Evolutionary conservation across 176 grass and related monocot species (phyloP), one percentile per base, ranked within the genome.

Genomic region (Thalia dealbata): DNA sequence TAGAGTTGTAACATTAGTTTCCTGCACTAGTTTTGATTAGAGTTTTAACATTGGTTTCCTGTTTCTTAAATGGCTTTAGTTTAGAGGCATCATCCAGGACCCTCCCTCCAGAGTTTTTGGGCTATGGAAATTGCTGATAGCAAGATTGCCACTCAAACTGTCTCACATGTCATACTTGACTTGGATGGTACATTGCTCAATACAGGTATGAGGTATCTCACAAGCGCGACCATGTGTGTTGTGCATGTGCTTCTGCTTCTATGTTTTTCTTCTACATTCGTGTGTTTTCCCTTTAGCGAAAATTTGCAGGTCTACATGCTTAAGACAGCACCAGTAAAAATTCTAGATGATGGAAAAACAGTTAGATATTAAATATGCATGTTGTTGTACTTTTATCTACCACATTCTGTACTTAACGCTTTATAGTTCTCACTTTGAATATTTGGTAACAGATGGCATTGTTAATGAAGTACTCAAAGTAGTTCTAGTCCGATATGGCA

Each of bases 181-280:
- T 81, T 97, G 83, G 95, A 97, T 73, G 95, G 90, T 64, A 97
- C 95, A 59, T 89, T 97, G 73, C 72, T 92, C 74, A 97, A 97
- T 67, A 97, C 89, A 88, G 95, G 95, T 92, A 71, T 60, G 56
- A 88, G 95, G 95, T 92, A 71, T 60, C 62, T 73, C 28, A n/a
- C 9, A 18, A 15, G 16, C 52, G 50, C 26, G 14, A 48, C 25
- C 26, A 24, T 1, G 56, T 7, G 6, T 19, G n/a, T n/a, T 58
- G 54, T 58, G 16, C 18, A n/a, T n/a, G 54, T 58, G 45, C 6
- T 58, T 23, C 22, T 63, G 1, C n/a, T 0, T 62, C 7, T 29
- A 25, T 63, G 24, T 63, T 10, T 27, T 63, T 13, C 16, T 21
- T 58, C 18, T 58, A 7, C 21, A n/a, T 58, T 7, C 29, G 9